A percentile compares a stretch with the other conserved stretches of the same genome.
Evolutionary conservation across 768 basidiomycete species (phyloP).

Genomic region (Butyriboletus loyo): DNA sequence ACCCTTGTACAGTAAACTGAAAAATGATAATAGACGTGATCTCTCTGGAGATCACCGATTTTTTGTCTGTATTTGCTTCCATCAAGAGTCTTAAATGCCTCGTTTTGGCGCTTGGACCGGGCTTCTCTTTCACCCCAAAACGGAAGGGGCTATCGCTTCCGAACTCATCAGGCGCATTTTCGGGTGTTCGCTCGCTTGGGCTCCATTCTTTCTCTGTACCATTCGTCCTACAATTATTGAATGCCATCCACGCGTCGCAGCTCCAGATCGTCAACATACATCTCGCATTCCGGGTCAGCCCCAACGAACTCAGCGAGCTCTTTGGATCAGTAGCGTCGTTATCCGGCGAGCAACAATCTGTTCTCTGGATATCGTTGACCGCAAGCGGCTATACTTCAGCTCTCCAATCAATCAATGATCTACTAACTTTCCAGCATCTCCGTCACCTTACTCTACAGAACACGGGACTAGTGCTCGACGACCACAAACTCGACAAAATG

Average conservation of each 20-base stretch:
- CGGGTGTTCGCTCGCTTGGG: conserved; percentile 8
- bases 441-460: conserved; percentile 13
- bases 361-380: conserved; percentile 8
- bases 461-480: conserved; percentile 12
- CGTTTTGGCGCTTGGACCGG: conserved; percentile 16
- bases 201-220: conserved; percentile 13
- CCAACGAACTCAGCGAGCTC: conserved; percentile 5
- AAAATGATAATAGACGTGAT: conserved; percentile 1
- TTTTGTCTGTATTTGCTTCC: conserved; percentile 11
- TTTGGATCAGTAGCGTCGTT: conserved; percentile 6
- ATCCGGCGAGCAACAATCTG: conserved; percentile 6
- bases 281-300: conserved; percentile 9
- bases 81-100: conserved; percentile 16
- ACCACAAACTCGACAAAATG: conserved; percentile 14
- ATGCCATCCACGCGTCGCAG: conserved; percentile 3
- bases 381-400: conserved; percentile 9
- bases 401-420: conserved; percentile 9
- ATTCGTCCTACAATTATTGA: conserved; percentile 6
- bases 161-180: conserved; percentile 2
- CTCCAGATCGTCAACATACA: conserved; percentile 16
- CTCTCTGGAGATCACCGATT: conserved; percentile 14
- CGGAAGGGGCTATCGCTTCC: conserved; percentile 8
- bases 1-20: not conserved
- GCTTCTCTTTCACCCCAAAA: conserved; percentile 6
- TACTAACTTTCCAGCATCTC: conserved; percentile 6